Evolutionary conservation across 2,329 filamentous ascomycete genomes (phyloP), one percentile per base, ranked within the genome.

Genomic region (Monosporascus cannonballus): DNA sequence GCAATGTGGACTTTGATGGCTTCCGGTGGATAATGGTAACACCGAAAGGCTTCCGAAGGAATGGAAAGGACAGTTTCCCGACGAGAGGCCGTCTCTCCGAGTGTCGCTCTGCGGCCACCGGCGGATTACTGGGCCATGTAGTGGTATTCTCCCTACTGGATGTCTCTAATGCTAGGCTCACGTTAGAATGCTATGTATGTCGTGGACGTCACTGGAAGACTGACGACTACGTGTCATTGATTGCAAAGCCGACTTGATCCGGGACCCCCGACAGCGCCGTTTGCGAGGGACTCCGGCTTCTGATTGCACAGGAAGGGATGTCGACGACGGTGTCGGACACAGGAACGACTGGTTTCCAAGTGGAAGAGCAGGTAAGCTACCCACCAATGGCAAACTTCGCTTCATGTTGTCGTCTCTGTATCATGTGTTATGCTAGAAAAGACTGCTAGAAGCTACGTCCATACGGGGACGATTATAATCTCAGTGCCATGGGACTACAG

Each of bases 241-340:
- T 34, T 69, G 71, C 20, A 78, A 54, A 22, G 68, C 72, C 4
- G 71, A 73, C 50, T 71, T 59, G n/a, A 78, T 59, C 42, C 65
- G 72, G 6, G 71, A 73, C n/a, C 71, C 68, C 42, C 71, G 70
- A 24, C 70, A 69, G 51, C 68, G 67, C 39, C 73, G 47, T 54
- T 73, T 77, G 4, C 65, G 70, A 54, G 57, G 66, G 48, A 55
- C 64, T 53, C 58, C 63, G 15, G 53, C 56, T 47, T 59, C 56
- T 47, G 61, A 61, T 9, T 55, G 50, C 30, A 64, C 61, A 20
- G 63, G 64, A 45, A 60, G 61, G 9, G 65, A 57, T 27, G 61
- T 62, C 47, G 60, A 56, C 37, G 56, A 60, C 18, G 54, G 59
- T 24, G 60, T 53, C 34, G 54, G 52, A 38, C 53, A 50, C 24